phyloP scores from a whole-genome alignment of 176 grass and related monocot species.

The Cenchrus americanus region DNA sequence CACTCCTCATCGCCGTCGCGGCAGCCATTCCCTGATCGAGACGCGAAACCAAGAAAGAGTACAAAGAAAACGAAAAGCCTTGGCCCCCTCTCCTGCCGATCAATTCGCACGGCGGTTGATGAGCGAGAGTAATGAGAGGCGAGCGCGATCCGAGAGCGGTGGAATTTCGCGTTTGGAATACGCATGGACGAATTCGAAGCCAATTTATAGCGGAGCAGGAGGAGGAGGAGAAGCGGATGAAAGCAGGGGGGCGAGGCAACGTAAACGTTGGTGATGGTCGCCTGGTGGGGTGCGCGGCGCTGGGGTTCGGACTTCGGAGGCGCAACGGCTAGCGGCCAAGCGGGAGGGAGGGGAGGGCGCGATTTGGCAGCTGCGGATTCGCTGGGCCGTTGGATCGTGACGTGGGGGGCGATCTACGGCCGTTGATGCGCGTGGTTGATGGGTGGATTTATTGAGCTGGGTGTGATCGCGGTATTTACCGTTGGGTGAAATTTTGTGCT shows the following conservation, averaged over 20 bases:
- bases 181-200: background rate
- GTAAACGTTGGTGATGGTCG: constrained; percentile 15
- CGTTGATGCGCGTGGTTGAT: constrained; percentile 7
- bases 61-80: background rate
- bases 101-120: constrained; percentile 23
- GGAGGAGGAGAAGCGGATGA: background rate
- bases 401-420: background rate
- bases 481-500: background rate
- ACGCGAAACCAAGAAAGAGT: background rate
- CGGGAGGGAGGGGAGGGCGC: background rate
- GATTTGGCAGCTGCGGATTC: background rate
- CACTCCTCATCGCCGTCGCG: constrained; percentile 32
- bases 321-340: constrained; percentile 56
- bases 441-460: constrained; percentile 8
- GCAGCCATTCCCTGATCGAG: constrained; percentile 25
- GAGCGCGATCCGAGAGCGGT: constrained; percentile 1
- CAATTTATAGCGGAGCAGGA: constrained; percentile 38
- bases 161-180: constrained; percentile 37
- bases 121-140: constrained; percentile 19
- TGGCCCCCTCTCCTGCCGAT: background rate
- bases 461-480: background rate
- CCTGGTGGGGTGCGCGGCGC: background rate
- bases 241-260: background rate
- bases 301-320: constrained; percentile 4
- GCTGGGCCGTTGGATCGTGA: constrained; percentile 28